Base-by-base conservation (phyloP, 1,284 basidiomycete genomes). In the Phaffia rhodozyma region DNA sequence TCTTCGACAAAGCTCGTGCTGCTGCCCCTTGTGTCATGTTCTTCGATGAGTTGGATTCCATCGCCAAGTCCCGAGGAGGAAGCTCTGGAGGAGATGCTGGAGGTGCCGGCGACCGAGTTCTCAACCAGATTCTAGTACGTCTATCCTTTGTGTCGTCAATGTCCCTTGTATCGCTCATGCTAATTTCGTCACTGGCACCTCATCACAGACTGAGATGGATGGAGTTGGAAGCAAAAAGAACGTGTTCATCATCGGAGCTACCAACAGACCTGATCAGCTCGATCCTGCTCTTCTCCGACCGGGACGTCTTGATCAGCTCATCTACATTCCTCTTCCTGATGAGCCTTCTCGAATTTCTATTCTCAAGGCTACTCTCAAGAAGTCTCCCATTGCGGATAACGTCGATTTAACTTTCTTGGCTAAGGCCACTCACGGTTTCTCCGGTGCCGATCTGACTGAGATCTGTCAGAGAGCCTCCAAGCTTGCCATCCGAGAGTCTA, bases 171-270 rank as follows among this genome's bases (percentile, higher is more conserved):
- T 16, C 13, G 13, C 13, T 11, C 13, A 7, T 7, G 13, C 38
- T 43, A 16, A 43, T 43, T 11, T 2, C 16, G 38, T 43, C 38
- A 43, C 16, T 43, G 5, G 13, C 38, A 43, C 68, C 29, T 65
- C 55, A 13, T 60, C 62, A 67, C 69, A 79, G 47, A 98, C 96
- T 64, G 96, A 99, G 79, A 97, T 99, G 92, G 96, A 99, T 76
- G 94, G 94, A 71, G 96, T 99, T 89, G 92, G 96, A 78, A 83
- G 90, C 55, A 97, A 97, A 85, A 97, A 97, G 84, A 97, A 97
- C 75, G 93, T 97, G 29, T 96, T 96, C 80, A 92, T 96, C 77
- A 97, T 98, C 68, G 94, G 93, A 69, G 94, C 94, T 55, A 98
- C 94, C 69, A 97, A 98, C 82, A 82, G 94, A 74, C 96, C 94